Percentiles rank a stretch among this genome's conserved stretches.
phyloP scores from a whole-genome alignment of 805 yeast genomes.

The Kodamaea fukazawae region DNA sequence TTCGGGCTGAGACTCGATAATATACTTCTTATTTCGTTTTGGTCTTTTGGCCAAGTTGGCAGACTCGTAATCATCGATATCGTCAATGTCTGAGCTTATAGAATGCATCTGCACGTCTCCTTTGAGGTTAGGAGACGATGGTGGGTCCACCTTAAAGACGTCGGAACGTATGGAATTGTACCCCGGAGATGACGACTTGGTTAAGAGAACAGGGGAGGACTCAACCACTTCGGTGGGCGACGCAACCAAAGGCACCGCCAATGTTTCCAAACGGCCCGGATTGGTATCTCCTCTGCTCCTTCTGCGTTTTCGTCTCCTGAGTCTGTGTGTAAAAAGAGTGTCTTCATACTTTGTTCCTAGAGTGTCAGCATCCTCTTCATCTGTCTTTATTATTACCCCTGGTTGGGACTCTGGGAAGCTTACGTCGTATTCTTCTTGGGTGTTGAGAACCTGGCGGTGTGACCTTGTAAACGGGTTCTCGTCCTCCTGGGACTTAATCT shows the following conservation, averaged over 20 bases:
- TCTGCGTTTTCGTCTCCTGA: conserved; percentile 12
- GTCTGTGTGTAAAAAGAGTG: conserved; percentile 24
- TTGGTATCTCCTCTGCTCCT: conserved; percentile 1
- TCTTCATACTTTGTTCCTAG: conserved; percentile 20
- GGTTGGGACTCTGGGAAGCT: neutral
- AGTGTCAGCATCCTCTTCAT: conserved; percentile 14
- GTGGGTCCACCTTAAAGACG: conserved; percentile 5
- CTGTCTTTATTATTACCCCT: conserved; percentile 14
- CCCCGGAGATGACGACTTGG: conserved; percentile 4
- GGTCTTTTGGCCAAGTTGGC: neutral
- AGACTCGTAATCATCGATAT: conserved; percentile 16
- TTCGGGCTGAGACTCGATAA: conserved; percentile 18
- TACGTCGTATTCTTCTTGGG: conserved; percentile 19
- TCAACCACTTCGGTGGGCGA: conserved; percentile 19
- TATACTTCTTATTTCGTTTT: conserved; percentile 10
- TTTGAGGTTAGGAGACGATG: conserved; percentile 5
- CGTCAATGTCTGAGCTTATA: conserved; percentile 21
- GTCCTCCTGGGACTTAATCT: neutral
- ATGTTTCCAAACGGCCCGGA: neutral
- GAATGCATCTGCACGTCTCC: neutral
- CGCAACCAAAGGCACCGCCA: conserved; percentile 2
- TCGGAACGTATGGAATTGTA: conserved; percentile 16
- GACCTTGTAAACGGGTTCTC: conserved; percentile 11
- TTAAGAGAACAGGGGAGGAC: conserved; percentile 19
- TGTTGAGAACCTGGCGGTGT: conserved; percentile 35